A percentile compares a stretch with the other conserved stretches of the same genome.
Evolutionary conservation across 1,284 basidiomycete species (phyloP).

Genomic region (Moesziomyces sp.): DNA sequence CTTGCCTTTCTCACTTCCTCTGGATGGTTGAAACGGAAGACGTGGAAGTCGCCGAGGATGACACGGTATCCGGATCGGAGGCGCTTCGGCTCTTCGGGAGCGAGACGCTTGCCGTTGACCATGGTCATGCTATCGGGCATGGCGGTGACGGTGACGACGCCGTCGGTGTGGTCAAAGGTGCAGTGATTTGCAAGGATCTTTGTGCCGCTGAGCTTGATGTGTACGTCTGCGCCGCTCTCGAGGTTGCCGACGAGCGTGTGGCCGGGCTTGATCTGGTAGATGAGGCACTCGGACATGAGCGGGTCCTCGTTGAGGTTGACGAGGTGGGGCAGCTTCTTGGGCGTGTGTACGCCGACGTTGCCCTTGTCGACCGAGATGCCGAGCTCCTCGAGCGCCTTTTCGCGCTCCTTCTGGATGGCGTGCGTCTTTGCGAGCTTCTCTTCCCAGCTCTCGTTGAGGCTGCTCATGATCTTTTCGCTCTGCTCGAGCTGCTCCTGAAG

Average conservation of each 20-base stretch:
- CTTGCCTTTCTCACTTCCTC: slow-evolving; percentile 59
- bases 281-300: slow-evolving; percentile 70
- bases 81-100: slow-evolving; percentile 53
- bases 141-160: slow-evolving; percentile 83
- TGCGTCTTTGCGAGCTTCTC: slow-evolving; percentile 92
- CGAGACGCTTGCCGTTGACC: slow-evolving; percentile 78
- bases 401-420: slow-evolving; percentile 93
- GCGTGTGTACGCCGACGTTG: slow-evolving; percentile 92
- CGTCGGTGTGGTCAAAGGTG: slow-evolving; percentile 85
- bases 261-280: slow-evolving; percentile 90
- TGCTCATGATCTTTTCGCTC: slow-evolving; percentile 95
- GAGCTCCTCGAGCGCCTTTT: slow-evolving; percentile 94
- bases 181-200: slow-evolving; percentile 94
- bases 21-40: slow-evolving; percentile 87
- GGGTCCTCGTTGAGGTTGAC: slow-evolving; percentile 68
- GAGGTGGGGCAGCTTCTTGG: slow-evolving; percentile 76
- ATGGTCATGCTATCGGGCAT: slow-evolving; percentile 85
- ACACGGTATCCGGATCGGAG: slow-evolving; percentile 92
- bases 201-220: slow-evolving; percentile 89
- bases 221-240: slow-evolving; percentile 30
- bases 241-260: slow-evolving; percentile 74
- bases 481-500: slow-evolving; percentile 96
- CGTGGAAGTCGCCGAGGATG: slow-evolving; percentile 95
- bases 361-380: slow-evolving; percentile 98
- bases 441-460: slow-evolving; percentile 97